Base-by-base conservation (phyloP, 129 eudicot species). In the Mikania micrantha region DNA sequence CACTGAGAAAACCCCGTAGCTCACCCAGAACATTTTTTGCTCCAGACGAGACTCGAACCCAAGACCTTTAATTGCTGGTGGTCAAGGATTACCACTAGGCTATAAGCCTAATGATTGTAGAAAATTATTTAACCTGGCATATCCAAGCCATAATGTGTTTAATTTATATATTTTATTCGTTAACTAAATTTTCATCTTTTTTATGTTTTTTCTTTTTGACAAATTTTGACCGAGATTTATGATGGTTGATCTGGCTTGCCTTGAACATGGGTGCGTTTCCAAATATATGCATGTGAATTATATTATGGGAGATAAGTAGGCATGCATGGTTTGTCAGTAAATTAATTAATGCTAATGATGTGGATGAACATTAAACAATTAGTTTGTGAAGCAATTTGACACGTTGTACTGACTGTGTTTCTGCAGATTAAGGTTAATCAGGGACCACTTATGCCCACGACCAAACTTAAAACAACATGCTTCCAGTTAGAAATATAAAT, bases 301-400 rank as follows among this genome's bases (percentile, higher is more conserved):
- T n/a, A n/a, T 71, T 35, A 61, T 36, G 67, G 42, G 63, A 68
- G 73, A 31, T 71, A 42, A 45, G 67, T 34, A 60, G 36, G 44
- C 25, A 72, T 47, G 76, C 76, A 72, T 60, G 69, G 60, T 72
- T 60, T 72, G 76, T 72, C 68, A 36, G 76, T 60, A 6, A 60
- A 60, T 49, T 45, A 72, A 72, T 20, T 72, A 60, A 44, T 12
- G 60, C 45, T 44, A 45, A 60, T 72, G 60, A 60, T 32, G 36
- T 45, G 38, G 60, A 45, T 60, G 60, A 60, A n/a, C 50, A 72
- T 72, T 44, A 60, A 45, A 72, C 12, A 72, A 72, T 6, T 60
- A 32, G 0, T 60, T 59, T 70, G 1, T 71, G 20, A 60, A 29
- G 61, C 77, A 72, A 60, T 15, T 60, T 60, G 77, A 35, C 77